Base-by-base conservation (phyloP, 345 rosid species). In the Kernera saxatilis region DNA sequence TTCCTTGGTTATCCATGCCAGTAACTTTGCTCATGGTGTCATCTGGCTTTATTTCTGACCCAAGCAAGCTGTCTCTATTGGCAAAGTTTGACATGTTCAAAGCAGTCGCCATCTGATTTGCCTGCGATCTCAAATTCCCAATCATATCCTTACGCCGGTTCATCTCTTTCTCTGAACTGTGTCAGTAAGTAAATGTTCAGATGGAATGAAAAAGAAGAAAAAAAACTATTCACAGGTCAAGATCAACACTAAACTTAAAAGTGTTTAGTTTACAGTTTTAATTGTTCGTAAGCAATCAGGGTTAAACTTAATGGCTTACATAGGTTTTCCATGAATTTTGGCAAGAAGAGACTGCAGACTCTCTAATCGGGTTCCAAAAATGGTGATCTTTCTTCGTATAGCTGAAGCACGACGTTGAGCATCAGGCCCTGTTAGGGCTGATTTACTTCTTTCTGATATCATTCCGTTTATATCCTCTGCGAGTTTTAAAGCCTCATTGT, bases 161-260 rank as follows among this genome's bases (percentile, higher is more conserved):
- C 87, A 91, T 86, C 85, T 94, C 99, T 78, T 87, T 94, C 77
- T 88, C 98, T 4, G 98, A 84, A 64, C 98, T 94, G 89, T 37
- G 11, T 12, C 79, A 41, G 67, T 6, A 65, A 37, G 58, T 25
- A 73, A 29, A 14, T 13, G 30, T 21, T 50, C 36, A 30, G 22
- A 45, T 18, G 23, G 33, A 53, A 51, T 37, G 13, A 32, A 8
- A 41, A 15, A 15, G 6, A 35, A 4, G 9, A 37, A 3, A 2
- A 40, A 44, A 48, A 21, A 10, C n/a, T 14, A 61, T 18, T 44
- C 55, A 18, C 21, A 45, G 19, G 11, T 33, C 25, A 58, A 33
- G 29, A 67, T 25, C 18, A 66, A 35, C 30, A 48, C 35, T 32
- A 43, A 1, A 29, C 14, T 11, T 30, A 48, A 7, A 37, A 45